A percentile compares a stretch with the other conserved stretches of the same genome.
These are phyloP conservation scores for Zygoascus ofunaensis DNA, from an alignment of 805 yeast genomes.

Conservation along the genomic window DNA sequence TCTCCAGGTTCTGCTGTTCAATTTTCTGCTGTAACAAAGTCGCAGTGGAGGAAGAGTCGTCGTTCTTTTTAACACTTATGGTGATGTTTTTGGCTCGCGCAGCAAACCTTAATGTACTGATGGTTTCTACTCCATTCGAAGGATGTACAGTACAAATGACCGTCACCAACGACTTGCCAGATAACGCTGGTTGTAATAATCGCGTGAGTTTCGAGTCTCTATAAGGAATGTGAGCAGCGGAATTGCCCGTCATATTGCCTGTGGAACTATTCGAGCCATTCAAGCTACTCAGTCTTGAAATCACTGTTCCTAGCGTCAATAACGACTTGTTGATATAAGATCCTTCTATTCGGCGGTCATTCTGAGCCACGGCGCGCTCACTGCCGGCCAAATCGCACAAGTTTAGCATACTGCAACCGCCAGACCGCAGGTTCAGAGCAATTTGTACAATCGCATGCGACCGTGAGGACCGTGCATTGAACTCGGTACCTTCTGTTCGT, in stretches of 20 bases:
- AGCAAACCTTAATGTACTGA: conserved; percentile 83
- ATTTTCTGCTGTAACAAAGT: conserved; percentile 32
- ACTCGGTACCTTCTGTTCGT: conserved; percentile 82
- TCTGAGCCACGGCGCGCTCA: conserved; percentile 69
- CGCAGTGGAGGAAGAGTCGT: conserved; percentile 22
- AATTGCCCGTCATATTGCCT: conserved; percentile 10
- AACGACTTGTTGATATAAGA: conserved; percentile 86
- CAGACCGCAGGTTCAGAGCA: conserved; percentile 34
- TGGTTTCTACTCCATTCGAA: conserved; percentile 59
- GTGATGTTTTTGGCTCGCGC: conserved; percentile 84
- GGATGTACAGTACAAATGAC: conserved; percentile 79
- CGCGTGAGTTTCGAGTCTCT: conserved; percentile 90
- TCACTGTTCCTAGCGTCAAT: conserved; percentile 86
- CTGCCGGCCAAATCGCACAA: conserved; percentile 95
- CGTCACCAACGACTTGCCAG: conserved; percentile 77
- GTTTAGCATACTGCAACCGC: conserved; percentile 49
- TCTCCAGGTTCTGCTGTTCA: conserved; percentile 51
- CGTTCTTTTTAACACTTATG: conserved; percentile 48
- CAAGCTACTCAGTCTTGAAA: conserved; percentile 56
- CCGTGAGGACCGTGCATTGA: conserved; percentile 74
- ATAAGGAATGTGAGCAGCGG: conserved; percentile 75
- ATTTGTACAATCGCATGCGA: conserved; percentile 85
- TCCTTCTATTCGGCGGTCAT: conserved; percentile 87
- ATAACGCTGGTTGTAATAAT: conserved; percentile 80
- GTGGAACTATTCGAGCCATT: conserved; percentile 15